Conservation (phyloP, 2,329 filamentous ascomycete genomes). For the Clarireedia homoeocarpa region DNA sequence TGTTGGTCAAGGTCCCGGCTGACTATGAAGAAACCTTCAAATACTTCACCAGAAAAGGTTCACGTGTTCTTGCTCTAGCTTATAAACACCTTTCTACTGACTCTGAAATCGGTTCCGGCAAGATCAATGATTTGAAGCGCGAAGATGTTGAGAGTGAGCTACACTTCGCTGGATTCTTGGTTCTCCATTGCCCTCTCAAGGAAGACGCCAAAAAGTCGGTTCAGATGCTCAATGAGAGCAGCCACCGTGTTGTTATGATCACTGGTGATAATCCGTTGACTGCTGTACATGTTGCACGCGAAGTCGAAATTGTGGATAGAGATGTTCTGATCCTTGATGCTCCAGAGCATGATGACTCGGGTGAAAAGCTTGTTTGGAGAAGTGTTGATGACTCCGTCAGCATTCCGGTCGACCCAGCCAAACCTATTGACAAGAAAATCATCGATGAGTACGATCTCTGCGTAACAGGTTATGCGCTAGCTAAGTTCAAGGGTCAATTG, state of each 20-base stretch:
- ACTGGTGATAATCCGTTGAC: constrained; percentile 97
- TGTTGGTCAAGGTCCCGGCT: constrained; percentile 73
- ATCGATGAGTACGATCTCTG: constrained; percentile 84
- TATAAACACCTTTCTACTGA: constrained; percentile 87
- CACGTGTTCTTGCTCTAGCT: constrained; percentile 84
- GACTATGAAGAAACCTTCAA: constrained; percentile 98
- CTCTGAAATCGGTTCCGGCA: constrained; percentile 70
- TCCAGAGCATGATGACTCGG: constrained; percentile 78
- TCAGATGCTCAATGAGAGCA: constrained; percentile 97
- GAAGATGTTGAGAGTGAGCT: constrained; percentile 83
- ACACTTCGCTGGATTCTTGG: constrained; percentile 88
- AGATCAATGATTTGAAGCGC: constrained; percentile 88
- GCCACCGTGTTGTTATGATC: constrained; percentile 98
- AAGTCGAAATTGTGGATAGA: constrained; percentile 96
- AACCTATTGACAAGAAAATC: constrained; percentile 74
- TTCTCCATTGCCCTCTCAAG: constrained; percentile 91
- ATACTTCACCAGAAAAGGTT: constrained; percentile 93
- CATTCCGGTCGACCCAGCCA: constrained; percentile 76
- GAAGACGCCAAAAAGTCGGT: constrained; percentile 92
- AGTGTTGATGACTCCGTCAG: constrained; percentile 86
- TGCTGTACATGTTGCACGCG: constrained; percentile 86
- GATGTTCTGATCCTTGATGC: constrained; percentile 92
- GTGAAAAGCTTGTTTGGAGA: constrained; percentile 82
- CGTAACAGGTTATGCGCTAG: constrained; percentile 87
- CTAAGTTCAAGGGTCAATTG: constrained; percentile 76